Conservation (phyloP, 2,329 filamentous ascomycete species). For the Diaporthe caulivora region DNA sequence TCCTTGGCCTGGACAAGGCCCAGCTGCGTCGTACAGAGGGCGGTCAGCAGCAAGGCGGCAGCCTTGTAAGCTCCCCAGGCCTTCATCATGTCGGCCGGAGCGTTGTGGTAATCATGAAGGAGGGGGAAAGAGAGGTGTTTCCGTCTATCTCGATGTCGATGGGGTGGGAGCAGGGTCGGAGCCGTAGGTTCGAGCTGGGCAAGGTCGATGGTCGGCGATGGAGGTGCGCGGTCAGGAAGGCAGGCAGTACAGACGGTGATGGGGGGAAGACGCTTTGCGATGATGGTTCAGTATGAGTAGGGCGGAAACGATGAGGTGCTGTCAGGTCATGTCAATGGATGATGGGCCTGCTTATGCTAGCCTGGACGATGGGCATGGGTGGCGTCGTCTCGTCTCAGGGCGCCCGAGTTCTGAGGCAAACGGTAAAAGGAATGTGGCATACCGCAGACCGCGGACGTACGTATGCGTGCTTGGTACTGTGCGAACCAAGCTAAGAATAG, state of each 20-base stretch:
- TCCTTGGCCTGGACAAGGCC: slow-evolving; percentile 67
- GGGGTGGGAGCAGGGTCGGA: not conserved
- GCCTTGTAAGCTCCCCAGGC: slow-evolving; percentile 59
- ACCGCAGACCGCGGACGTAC: not conserved
- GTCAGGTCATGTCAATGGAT: slow-evolving; percentile 20
- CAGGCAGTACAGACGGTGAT: slow-evolving; percentile 8
- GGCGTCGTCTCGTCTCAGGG: slow-evolving; percentile 31
- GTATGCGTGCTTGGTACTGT: slow-evolving; percentile 4
- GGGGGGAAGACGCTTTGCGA: not conserved
- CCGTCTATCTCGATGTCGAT: not conserved
- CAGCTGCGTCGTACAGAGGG: slow-evolving; percentile 53
- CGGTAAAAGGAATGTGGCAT: not conserved
- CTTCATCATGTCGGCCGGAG: slow-evolving; percentile 64
- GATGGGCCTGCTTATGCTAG: slow-evolving; percentile 29
- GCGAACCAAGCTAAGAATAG: slow-evolving; percentile 32
- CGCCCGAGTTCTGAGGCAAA: slow-evolving; percentile 26
- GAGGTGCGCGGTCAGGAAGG: not conserved
- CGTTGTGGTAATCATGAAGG: slow-evolving; percentile 58
- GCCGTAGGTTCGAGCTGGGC: not conserved
- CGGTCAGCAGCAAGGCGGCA: slow-evolving; percentile 65
- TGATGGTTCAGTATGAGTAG: not conserved
- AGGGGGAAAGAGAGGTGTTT: not conserved
- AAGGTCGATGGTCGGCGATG: not conserved
- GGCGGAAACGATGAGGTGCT: slow-evolving; percentile 22
- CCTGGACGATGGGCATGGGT: slow-evolving; percentile 7